Percentiles rank a stretch among this genome's conserved stretches.
Conservation (phyloP, 148 eudicot genomes). For the Nepenthes gracilis region DNA sequence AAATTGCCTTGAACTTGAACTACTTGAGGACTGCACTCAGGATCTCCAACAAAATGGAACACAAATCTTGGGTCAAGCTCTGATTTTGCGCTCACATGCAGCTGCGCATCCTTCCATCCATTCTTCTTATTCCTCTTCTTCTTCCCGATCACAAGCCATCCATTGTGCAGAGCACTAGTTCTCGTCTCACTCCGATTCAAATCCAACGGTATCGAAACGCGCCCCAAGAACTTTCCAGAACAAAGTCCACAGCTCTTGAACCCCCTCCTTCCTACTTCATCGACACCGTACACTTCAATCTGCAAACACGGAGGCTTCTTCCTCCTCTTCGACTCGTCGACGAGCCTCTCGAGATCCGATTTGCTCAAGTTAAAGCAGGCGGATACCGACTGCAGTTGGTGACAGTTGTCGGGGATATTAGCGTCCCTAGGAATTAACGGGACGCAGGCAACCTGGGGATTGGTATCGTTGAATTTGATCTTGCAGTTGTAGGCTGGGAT, state of each 20-base stretch:
- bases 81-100: conserved; percentile 53
- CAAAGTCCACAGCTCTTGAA: conserved; percentile 13
- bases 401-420: conserved; percentile 6
- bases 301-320: conserved; percentile 12
- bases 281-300: conserved; percentile 24
- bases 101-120: conserved; percentile 6
- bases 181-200: conserved; percentile 20
- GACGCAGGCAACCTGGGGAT: conserved; percentile 32
- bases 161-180: conserved; percentile 41
- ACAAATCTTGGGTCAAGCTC: conserved; percentile 91
- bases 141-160: conserved; percentile 48
- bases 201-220: conserved; percentile 41
- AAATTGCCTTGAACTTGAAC: conserved; percentile 79
- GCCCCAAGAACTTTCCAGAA: conserved; percentile 42
- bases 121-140: conserved; percentile 5
- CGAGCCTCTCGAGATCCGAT: conserved; percentile 34
- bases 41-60: conserved; percentile 75
- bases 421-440: conserved; percentile 13
- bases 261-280: background rate
- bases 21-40: conserved; percentile 92
- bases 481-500: conserved; percentile 23
- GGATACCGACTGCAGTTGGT: conserved; percentile 17
- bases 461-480: conserved; percentile 36
- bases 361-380: conserved; percentile 48
- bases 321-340: conserved; percentile 6